Percentiles rank a stretch among this genome's conserved stretches.
Conservation (phyloP, 139 green algal species). For the Chlorella sp. region DNA sequence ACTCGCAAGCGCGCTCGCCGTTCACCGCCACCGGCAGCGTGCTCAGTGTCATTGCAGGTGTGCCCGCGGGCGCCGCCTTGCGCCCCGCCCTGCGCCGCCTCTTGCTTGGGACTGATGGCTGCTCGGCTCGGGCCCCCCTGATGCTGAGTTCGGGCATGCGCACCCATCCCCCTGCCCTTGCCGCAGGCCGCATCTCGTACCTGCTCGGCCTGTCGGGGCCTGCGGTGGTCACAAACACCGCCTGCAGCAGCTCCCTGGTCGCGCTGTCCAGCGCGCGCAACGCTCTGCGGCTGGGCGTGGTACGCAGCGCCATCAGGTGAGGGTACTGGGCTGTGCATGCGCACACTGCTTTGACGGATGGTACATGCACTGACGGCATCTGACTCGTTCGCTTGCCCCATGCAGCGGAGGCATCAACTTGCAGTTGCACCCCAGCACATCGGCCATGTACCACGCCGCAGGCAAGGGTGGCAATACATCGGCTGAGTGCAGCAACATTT, state of each 20-base stretch:
- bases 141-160: too few species aligned
- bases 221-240: slow-evolving; percentile 76
- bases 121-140: background rate
- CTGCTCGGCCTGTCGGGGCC: slow-evolving; percentile 75
- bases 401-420: slow-evolving; percentile 35
- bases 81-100: background rate
- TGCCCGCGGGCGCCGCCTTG: background rate
- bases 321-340: background rate
- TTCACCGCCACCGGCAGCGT: slow-evolving; percentile 45
- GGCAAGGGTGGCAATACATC: background rate
- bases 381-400: background rate
- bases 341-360: too few species aligned
- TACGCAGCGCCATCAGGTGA: slow-evolving; percentile 4
- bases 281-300: slow-evolving; percentile 30
- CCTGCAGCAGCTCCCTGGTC: slow-evolving; percentile 83
- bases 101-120: too few species aligned
- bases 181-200: slow-evolving; percentile 68
- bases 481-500: slow-evolving; percentile 30
- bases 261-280: slow-evolving; percentile 45
- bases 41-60: slow-evolving; percentile 38
- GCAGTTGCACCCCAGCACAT: slow-evolving; percentile 36
- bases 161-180: too few species aligned
- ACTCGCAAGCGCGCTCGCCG: slow-evolving; percentile 26
- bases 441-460: slow-evolving; percentile 32
- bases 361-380: too few species aligned